Base-by-base conservation (phyloP, 768 basidiomycete species). In the Mycena haematopus region DNA sequence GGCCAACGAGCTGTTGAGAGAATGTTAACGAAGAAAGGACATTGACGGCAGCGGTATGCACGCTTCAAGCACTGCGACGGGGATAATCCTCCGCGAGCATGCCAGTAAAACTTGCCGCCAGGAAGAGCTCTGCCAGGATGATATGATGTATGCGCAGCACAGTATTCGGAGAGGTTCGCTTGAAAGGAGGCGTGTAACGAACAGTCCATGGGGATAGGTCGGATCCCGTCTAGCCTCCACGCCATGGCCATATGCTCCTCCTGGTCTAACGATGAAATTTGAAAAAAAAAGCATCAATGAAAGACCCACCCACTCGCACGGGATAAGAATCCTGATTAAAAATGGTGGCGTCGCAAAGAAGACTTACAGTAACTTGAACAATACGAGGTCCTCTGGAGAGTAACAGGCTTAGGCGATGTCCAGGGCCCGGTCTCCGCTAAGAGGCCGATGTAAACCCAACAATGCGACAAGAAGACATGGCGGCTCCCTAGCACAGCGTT, bases 1-100 rank as follows among this genome's bases (percentile, higher is more conserved):
- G 53, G 19, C 40, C 46, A 44, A n/a, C 36, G 25, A 36, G 52
- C 35, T 36, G 45, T 25, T 17, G 17, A 10, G 46, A 42, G 36
- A 17, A 38, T 6, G 38, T 15, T 56, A 24, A 36, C 49, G 49
- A 56, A 10, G 45, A 42, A 59, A 21, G 52, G 60, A 19, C 40
- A 38, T 52, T 61, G 52, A 56, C 61, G 61, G 54, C 61, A 62
- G 60, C 52, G 47, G 42, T 38, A 45, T 38, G 21, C 38, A 61
- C 38, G 44, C 31, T 17, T 56, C 29, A 31, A 31, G 29, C 9
- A 9, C 29, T 51, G 36, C 25, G 35, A 62, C 33, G 60, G 49
- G 49, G 52, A 60, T 51, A 35, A 27, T 52, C 49, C 57, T n/a
- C n/a, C n/a, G 50, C 42, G 33, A 59, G 58, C 33, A 27, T 27